These are phyloP conservation scores for Pyrenopolyporus hunteri DNA, from an alignment of 495 filamentous ascomycete species.

Conservation along the genomic window DNA sequence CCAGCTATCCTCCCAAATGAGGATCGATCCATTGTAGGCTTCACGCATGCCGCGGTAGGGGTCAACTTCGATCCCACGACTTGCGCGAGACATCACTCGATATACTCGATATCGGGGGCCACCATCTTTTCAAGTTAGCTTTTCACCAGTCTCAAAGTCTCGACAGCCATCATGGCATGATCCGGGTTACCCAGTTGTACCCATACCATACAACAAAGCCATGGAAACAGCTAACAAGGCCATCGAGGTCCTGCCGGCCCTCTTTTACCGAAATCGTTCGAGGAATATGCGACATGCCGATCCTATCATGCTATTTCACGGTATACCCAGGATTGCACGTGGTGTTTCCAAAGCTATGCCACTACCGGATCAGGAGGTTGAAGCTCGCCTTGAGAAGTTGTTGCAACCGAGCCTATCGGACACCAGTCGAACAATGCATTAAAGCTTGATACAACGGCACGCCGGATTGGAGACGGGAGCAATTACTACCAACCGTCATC, in stretches of 20 bases:
- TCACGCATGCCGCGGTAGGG: too few species aligned
- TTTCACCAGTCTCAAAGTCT: neutral
- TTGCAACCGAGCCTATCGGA: conserved; percentile 25
- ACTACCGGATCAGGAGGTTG: conserved; percentile 9
- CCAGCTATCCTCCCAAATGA: too few species aligned
- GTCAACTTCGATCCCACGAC: too few species aligned
- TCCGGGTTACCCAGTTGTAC: conserved; percentile 19
- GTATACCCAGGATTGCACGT: neutral
- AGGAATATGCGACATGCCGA: conserved; percentile 9
- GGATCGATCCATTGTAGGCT: too few species aligned
- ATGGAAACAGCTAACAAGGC: neutral
- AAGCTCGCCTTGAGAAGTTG: conserved; percentile 12
- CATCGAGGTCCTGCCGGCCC: neutral
- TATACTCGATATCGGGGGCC: too few species aligned
- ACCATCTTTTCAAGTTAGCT: neutral
- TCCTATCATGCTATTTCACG: conserved; percentile 14
- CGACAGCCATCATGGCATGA: conserved; percentile 8
- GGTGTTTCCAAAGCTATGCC: neutral
- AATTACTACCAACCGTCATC: conserved; percentile 18
- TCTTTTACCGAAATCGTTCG: conserved; percentile 13
- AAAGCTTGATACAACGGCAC: conserved; percentile 20
- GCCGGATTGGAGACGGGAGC: conserved; percentile 2
- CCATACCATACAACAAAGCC: conserved; percentile 12
- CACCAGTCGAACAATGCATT: neutral
- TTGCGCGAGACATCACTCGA: too few species aligned